Evolutionary conservation across 495 filamentous ascomycete species (phyloP).

Genomic region (Podospora pseudocomata): DNA sequence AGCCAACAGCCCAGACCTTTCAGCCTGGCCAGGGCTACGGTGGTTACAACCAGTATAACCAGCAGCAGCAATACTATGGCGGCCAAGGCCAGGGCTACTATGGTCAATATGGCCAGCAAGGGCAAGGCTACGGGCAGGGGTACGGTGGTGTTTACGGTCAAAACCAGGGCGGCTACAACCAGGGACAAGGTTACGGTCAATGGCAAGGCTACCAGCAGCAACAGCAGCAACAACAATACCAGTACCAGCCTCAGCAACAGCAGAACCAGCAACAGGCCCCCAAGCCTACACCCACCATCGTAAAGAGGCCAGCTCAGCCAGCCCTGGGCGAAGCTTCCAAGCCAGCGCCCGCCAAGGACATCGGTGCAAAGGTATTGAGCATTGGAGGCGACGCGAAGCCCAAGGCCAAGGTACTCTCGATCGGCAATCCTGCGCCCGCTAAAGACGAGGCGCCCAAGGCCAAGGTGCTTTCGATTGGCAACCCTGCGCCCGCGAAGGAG

Average conservation of each 20-base stretch:
- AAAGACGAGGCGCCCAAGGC: conserved; percentile 53
- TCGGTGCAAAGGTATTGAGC: conserved; percentile 51
- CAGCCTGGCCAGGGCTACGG: conserved; percentile 68
- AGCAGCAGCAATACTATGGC: conserved; percentile 48
- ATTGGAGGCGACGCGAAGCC: conserved; percentile 47
- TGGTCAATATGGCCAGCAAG: conserved; percentile 55
- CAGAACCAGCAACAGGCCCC: conserved; percentile 43
- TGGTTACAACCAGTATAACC: conserved; percentile 43
- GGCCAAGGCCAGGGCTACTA: conserved; percentile 44
- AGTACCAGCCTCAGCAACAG: conserved; percentile 50
- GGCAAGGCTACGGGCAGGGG: conserved; percentile 50
- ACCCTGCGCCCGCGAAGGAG: conserved; percentile 38
- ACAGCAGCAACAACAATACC: conserved; percentile 48
- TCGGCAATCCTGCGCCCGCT: conserved; percentile 41
- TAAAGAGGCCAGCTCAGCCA: conserved; percentile 55
- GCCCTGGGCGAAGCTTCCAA: conserved; percentile 42
- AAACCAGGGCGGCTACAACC: conserved; percentile 51
- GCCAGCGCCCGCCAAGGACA: conserved; percentile 45
- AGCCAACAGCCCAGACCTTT: conserved; percentile 72
- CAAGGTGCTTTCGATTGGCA: conserved; percentile 58
- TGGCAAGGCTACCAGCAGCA: conserved; percentile 42
- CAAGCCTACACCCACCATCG: conserved; percentile 61
- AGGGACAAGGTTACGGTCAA: conserved; percentile 58
- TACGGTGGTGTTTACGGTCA: conserved; percentile 48
- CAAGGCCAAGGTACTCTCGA: conserved; percentile 67